Base-by-base conservation (phyloP, 495 filamentous ascomycete genomes). In the Penicillium maclennaniae region DNA sequence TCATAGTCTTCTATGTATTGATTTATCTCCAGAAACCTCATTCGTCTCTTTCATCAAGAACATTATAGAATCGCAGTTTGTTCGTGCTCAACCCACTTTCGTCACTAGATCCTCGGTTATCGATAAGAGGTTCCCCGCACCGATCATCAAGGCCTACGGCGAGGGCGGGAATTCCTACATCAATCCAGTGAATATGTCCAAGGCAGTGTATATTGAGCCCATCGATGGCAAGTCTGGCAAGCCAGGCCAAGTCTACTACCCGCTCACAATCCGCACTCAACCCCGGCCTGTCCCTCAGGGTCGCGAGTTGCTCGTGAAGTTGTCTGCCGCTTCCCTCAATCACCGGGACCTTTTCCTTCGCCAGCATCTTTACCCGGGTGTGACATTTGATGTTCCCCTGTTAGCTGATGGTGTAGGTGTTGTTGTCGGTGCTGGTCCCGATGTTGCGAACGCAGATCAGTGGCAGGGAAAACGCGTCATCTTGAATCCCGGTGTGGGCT, bases 301-400 rank as follows among this genome's bases (percentile, higher is more conserved):
- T 16, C 67, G 70, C 51, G 82, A 93, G 57, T 68, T 95, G 52
- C 74, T 90, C 28, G 61, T 97, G 51, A 79, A 79, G 52, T 60
- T 96, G 62, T 78, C 78, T 28, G 87, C 90, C 40, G 87, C 85
- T 8, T 83, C 91, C 15, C 83, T 96, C 48, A 97, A 96, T 73
- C 92, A 96, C 74, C 87, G 89, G 48, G 91, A 96, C 68, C 79
- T 92, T 60, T 95, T 95, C 78, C 86, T 93, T 69, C 88, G 91
- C 49, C 90, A 92, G 64, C 86, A 91, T 61, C 83, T 95, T 10
- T 97, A 97, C 76, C 92, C 92, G 1, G 84, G 80, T 45, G 83
- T 87, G 52, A 83, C 88, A 15, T 95, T 95, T 67, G 73, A 80
- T 45, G 69, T 81, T 26, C 89, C 92, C 0, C 71, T 96, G 23